Evolutionary conservation across 2,329 filamentous ascomycete genomes (phyloP), one percentile per base, ranked within the genome.

Genomic region (Immersiporthe knoxdaviesiana): DNA sequence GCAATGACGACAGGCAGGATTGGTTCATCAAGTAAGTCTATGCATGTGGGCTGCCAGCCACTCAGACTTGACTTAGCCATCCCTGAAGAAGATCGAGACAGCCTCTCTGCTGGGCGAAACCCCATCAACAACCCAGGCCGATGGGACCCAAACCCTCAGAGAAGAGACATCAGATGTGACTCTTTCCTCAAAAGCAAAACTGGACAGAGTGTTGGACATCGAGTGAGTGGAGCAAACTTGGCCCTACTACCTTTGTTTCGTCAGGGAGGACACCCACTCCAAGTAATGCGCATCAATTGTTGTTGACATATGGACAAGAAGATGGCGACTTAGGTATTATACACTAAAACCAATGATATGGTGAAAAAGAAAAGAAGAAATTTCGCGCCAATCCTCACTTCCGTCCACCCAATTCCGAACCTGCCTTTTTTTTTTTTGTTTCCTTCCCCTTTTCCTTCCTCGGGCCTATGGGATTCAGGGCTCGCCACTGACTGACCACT

Each of bases 401-500:
- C n/a, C n/a, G n/a, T n/a, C n/a, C n/a, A 24, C 30, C 5, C 18
- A 6, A 21, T 47, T 4, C 41, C 18, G 41, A 7, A 21, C 8
- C 18, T 47, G 18, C 41, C 18, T 21, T 44, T 44, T 44, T 44
- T 18, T 41, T 41, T 41, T 41, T 41, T 41, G n/a, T 18, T 41
- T 41, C 16, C 14, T 41, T 41, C 16, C 16, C 16, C 14, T 41
- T 41, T 41, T 18, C 5, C 4, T 5, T 44, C 16, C 37, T 7
- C 44, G 44, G n/a, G n/a, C n/a, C 44, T 18, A 47, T n/a, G 44
- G 44, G 39, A n/a, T n/a, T n/a, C 32, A 44, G 14, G 18, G 3
- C 8, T 58, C n/a, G 11, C 37, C 54, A 8, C 41, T 21, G 10
- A 60, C 64, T 39, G 64, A 61, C 64, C 56, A 66, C 39, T 61